These are phyloP conservation scores for Echites panduratus DNA, from an alignment of 257 asterid genomes.

Conservation along the genomic window DNA sequence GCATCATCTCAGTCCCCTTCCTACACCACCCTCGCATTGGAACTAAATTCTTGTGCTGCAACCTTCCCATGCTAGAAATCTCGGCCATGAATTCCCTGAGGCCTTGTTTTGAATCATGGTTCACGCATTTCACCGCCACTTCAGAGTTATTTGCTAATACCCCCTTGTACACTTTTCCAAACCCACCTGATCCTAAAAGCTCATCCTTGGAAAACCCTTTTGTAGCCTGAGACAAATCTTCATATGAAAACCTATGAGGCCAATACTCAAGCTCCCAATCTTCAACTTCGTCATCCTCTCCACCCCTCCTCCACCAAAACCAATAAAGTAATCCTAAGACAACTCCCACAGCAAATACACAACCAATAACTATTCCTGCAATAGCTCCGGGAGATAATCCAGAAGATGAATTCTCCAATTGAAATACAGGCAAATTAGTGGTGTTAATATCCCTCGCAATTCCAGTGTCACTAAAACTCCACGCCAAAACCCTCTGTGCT, in stretches of 20 bases:
- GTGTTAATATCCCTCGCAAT: conserved; percentile 62
- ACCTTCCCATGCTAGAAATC: conserved; percentile 73
- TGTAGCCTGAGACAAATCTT: conserved; percentile 54
- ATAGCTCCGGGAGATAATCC: conserved; percentile 40
- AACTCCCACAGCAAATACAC: conserved; percentile 25
- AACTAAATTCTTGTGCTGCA: conserved; percentile 79
- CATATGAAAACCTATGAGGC: conserved; percentile 73
- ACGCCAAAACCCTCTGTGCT: conserved; percentile 62
- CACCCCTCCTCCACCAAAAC: conserved; percentile 53
- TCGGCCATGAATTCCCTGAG: conserved; percentile 88
- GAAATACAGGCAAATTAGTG: conserved; percentile 56
- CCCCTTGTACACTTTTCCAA: conserved; percentile 77
- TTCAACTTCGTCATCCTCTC: conserved; percentile 57
- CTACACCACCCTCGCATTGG: conserved; percentile 84
- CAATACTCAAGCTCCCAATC: conserved; percentile 90
- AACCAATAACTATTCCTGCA: conserved; percentile 52
- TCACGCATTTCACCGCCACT: conserved; percentile 74
- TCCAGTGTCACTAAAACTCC: conserved; percentile 81
- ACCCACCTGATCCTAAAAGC: conserved; percentile 67
- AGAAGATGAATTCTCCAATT: conserved; percentile 25
- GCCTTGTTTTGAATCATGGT: conserved; percentile 78
- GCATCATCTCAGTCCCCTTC: conserved; percentile 55
- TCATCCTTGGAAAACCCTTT: conserved; percentile 45
- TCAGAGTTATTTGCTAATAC: conserved; percentile 39
- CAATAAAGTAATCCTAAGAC: conserved; percentile 31